These are phyloP conservation scores for Phalaenopsis aphrodite DNA, from an alignment of 106 monocot genomes.

Conservation along the genomic window DNA sequence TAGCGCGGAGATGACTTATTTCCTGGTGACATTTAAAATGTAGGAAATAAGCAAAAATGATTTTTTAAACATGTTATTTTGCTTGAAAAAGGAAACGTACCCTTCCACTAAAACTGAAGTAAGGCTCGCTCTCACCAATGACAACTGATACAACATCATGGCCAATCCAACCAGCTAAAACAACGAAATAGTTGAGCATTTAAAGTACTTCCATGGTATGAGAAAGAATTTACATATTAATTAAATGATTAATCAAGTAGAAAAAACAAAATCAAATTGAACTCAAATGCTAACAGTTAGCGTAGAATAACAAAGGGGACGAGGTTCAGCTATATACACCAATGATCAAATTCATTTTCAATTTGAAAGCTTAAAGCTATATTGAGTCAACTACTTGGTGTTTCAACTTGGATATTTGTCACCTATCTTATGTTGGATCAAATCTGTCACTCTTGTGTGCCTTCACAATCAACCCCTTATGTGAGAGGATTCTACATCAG, in stretches of 20 bases:
- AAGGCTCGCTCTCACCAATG: constrained; percentile 90
- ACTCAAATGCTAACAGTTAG: neutral
- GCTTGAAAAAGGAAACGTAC: constrained; percentile 26
- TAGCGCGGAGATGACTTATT: constrained; percentile 74
- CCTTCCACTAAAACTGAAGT: constrained; percentile 61
- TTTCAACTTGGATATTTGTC: neutral
- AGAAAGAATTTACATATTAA: neutral
- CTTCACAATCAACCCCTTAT: too few relatives aligned
- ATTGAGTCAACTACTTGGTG: neutral
- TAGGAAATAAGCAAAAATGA: constrained; percentile 13
- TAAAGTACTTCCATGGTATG: neutral
- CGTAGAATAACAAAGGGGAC: neutral
- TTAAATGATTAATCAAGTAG: neutral
- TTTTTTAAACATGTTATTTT: constrained; percentile 2
- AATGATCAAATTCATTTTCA: neutral
- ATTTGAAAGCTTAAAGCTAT: neutral
- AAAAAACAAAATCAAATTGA: neutral
- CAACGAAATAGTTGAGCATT: neutral
- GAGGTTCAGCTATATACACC: neutral
- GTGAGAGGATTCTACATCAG: too few relatives aligned
- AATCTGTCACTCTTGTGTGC: neutral
- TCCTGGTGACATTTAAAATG: constrained; percentile 43
- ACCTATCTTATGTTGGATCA: neutral
- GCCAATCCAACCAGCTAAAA: constrained; percentile 97
- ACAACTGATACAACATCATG: constrained; percentile 87